phyloP scores from a whole-genome alignment of 257 asterid species.

The Solanum infundibuliforme region DNA sequence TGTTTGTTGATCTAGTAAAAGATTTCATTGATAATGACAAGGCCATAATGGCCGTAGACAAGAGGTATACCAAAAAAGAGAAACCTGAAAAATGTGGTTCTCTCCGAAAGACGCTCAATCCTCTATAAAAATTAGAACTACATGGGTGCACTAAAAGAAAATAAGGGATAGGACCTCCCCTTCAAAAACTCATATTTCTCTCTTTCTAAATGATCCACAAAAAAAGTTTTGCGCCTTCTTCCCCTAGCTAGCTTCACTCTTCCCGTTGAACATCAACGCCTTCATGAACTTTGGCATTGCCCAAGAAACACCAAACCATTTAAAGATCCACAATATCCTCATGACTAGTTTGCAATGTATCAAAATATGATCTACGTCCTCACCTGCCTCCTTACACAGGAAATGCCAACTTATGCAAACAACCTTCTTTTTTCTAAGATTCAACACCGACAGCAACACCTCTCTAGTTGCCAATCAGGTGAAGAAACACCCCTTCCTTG shows the following conservation, averaged over 20 bases:
- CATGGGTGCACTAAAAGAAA: not conserved
- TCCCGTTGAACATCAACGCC: not conserved
- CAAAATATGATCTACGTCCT: not conserved
- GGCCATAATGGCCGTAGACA: not conserved
- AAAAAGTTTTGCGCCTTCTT: not conserved
- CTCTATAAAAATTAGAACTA: not conserved
- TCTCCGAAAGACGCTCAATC: not conserved
- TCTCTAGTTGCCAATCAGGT: not conserved
- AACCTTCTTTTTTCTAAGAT: not conserved
- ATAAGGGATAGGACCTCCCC: not conserved
- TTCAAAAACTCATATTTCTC: not conserved
- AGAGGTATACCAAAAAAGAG: not conserved
- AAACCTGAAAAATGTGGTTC: not conserved
- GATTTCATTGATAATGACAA: not conserved
- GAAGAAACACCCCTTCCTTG: not conserved
- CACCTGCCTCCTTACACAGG: not conserved
- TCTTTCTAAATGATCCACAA: not conserved
- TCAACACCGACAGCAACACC: not conserved
- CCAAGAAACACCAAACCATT: not conserved
- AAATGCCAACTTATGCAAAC: not conserved
- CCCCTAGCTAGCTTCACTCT: not conserved
- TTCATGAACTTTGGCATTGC: not conserved
- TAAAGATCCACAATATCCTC: not conserved
- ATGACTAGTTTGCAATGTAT: not conserved
- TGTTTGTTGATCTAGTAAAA: not conserved